Conservation (phyloP, 768 basidiomycete genomes). For the Rubroboletus pulcherrimus region DNA sequence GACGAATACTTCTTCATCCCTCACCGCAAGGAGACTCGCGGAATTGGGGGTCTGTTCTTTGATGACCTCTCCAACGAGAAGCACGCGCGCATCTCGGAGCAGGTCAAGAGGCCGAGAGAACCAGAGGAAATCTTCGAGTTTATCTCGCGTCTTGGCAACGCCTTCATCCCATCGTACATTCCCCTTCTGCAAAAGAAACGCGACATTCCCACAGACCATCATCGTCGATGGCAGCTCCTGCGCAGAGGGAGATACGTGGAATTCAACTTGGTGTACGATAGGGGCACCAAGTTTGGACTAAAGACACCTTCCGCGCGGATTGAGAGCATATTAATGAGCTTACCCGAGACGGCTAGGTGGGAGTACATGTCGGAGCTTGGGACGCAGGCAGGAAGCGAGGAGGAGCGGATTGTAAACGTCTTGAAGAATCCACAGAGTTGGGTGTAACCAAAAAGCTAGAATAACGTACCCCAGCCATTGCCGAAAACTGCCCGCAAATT, state of each 20-base stretch:
- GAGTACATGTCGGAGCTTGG: conserved; percentile 84
- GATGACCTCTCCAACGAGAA: conserved; percentile 77
- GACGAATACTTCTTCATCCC: conserved; percentile 96
- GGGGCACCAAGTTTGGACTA: conserved; percentile 85
- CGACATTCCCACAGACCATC: conserved; percentile 55
- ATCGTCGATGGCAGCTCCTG: conserved; percentile 90
- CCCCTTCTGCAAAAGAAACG: conserved; percentile 72
- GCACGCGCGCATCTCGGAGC: conserved; percentile 58
- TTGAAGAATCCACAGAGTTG: conserved; percentile 64
- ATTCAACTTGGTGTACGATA: conserved; percentile 84
- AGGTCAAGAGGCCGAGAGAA: conserved; percentile 47
- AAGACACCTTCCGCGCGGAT: conserved; percentile 82
- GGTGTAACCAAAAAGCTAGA: conserved; percentile 31
- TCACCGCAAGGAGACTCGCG: conserved; percentile 82
- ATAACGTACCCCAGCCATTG: background rate
- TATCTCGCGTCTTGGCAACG: conserved; percentile 64
- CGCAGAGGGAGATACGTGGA: conserved; percentile 93
- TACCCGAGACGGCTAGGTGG: conserved; percentile 86
- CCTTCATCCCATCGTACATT: conserved; percentile 87
- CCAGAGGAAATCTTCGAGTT: conserved; percentile 75
- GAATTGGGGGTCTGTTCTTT: conserved; percentile 94
- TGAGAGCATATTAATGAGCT: conserved; percentile 87
- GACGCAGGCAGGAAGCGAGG: conserved; percentile 55
- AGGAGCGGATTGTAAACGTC: conserved; percentile 59
- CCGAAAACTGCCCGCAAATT: background rate